Base-by-base conservation (phyloP, 1,139 yeast genomes). In the Debaryomycetaceae sp. region DNA sequence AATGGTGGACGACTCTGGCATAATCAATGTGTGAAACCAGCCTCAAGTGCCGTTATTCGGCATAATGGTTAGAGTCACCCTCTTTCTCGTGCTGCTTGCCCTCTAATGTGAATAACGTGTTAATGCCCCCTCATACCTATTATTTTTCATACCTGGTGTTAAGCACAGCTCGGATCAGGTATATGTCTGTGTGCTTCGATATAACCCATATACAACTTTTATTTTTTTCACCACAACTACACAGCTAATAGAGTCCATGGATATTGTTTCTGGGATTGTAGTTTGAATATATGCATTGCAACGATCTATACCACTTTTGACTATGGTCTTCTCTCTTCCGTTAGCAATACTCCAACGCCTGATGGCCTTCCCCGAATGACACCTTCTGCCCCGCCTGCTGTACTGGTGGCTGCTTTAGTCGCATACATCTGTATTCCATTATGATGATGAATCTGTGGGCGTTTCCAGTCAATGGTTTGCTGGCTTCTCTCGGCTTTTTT, bases 1-100 rank as follows among this genome's bases (percentile, higher is more conserved):
- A 34, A 66, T 61, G 20, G 57, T 63, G 55, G 66, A 63, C 38
- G 65, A 62, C 42, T 46, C 52, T 42, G 53, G 47, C 41, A 49
- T 52, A 37, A 49, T 56, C 36, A 56, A 57, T 42, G 52, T 48
- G 37, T 56, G 46, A 49, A 38, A 20, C 20, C 9, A 40, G 22
- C 20, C 4, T 4, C 20, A 17, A 17, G 20, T 17, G 20, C 20
- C 20, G 20, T 17, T 17, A 4, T 17, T 17, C 34, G 42, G 22
- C 20, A 9, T 36, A 17, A 9, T 36, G 3, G 38, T 7, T 4
- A 8, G 4, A 8, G 11, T 11, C 31, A 2, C 31, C 8, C 31
- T 7, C 8, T 27, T 27, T 27, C 31, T 27, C 4, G 31, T 27
- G 31, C 31, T 17, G 11, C 11, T 23, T 27, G 31, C 31, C 31